Base-by-base conservation (phyloP, 2,329 filamentous ascomycete species). In the Xylariaceae sp. region DNA sequence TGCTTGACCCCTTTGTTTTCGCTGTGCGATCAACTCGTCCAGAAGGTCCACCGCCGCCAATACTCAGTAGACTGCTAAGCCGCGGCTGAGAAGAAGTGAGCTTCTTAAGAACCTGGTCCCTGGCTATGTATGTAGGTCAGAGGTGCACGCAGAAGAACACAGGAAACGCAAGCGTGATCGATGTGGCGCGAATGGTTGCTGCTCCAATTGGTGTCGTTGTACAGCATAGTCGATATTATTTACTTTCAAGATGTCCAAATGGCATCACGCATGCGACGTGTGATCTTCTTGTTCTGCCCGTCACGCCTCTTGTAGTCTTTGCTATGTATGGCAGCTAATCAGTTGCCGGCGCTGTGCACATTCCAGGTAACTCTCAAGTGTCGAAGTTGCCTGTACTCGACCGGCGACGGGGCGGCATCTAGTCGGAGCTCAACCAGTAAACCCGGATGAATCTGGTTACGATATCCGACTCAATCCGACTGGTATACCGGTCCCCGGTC, bases 231-330 rank as follows among this genome's bases (percentile, higher is more conserved):
- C 49, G 54, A n/a, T n/a, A n/a, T n/a, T n/a, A n/a, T n/a, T n/a
- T n/a, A n/a, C n/a, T n/a, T n/a, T n/a, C n/a, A n/a, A n/a, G n/a
- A n/a, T 49, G 44, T 30, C 10, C 29, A 49, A 22, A 39, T n/a
- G 9, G n/a, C 13, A 19, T 56, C 19, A 32, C 53, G 46, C 50
- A 50, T 56, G 49, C 54, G 47, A 56, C 54, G 54, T 56, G 37
- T 56, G 46, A 53, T 56, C 30, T 41, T 26, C 21, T 30, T 22
- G 21, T 19, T 16, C 19, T 9, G 18, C 34, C 19, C 10, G 32
- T 10, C 32, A 34, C 13, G 32, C 13, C 9, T 13, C 32, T 13
- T 3, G 10, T 15, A 34, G 10, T 9, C 32, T 12, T 34, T 10
- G 5, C 13, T 34, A 34, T 15, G 13, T 10, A 4, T 10, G 3